Percentiles rank a stretch among this genome's conserved stretches.
Evolutionary conservation across 371 early-diverging fungal species (phyloP).

Genomic region (Haplosporangium sp.): DNA sequence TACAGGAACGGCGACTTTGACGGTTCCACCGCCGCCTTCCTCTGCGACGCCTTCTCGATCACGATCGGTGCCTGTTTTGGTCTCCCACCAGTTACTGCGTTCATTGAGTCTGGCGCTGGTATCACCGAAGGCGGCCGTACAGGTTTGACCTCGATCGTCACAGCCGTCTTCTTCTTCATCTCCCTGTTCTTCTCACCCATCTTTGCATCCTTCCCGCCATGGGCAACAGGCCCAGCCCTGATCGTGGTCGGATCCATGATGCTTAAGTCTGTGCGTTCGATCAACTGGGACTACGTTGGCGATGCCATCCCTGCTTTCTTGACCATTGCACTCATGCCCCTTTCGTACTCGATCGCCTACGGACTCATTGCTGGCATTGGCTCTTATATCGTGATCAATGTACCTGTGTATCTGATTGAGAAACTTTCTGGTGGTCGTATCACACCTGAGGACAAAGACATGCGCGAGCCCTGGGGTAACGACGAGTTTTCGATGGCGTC

Average conservation of each 20-base stretch:
- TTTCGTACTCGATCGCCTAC: slow-evolving; percentile 66
- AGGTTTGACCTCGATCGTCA: slow-evolving; percentile 76
- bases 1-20: slow-evolving; percentile 81
- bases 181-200: slow-evolving; percentile 85
- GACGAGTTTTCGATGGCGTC: slow-evolving; percentile 24
- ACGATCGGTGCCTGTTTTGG: slow-evolving; percentile 78
- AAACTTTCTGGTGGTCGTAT: slow-evolving; percentile 27
- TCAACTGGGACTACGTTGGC: slow-evolving; percentile 83
- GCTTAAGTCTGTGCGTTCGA: slow-evolving; percentile 71
- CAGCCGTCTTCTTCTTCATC: slow-evolving; percentile 77
- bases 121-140: slow-evolving; percentile 86
- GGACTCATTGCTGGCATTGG: slow-evolving; percentile 49
- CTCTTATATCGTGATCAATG: slow-evolving; percentile 44
- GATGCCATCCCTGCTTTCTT: slow-evolving; percentile 83
- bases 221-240: slow-evolving; percentile 86
- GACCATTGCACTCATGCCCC: slow-evolving; percentile 80
- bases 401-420: slow-evolving; percentile 23
- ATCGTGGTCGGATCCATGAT: slow-evolving; percentile 86
- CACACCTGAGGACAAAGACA: slow-evolving; percentile 29
- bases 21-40: slow-evolving; percentile 77
- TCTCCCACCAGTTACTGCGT: slow-evolving; percentile 80
- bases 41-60: slow-evolving; percentile 75
- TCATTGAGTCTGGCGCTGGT: slow-evolving; percentile 83
- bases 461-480: slow-evolving; percentile 26
- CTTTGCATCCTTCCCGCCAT: slow-evolving; percentile 86